Percentiles rank a stretch among this genome's conserved stretches.
phyloP scores from a whole-genome alignment of 2,329 filamentous ascomycete species.

The Rhynchosporium secalis region DNA sequence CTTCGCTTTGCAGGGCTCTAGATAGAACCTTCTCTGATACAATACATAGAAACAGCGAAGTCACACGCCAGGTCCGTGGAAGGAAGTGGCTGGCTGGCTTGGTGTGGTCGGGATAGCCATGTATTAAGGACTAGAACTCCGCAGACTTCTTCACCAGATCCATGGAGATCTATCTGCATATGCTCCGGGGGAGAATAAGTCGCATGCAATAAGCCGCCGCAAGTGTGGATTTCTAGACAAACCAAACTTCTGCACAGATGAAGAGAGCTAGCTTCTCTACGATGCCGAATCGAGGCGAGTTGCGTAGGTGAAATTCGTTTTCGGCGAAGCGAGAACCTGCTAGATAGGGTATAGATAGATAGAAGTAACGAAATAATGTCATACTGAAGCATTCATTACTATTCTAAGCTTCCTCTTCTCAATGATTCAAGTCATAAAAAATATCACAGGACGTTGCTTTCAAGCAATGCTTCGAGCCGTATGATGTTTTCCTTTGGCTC shows the following conservation, averaged over 20 bases:
- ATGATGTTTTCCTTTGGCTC: no score
- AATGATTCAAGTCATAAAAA: no score
- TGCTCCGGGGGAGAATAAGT: neutral
- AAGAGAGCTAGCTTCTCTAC: no score
- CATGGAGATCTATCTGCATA: slow-evolving; percentile 6
- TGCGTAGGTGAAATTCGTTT: no score
- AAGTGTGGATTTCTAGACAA: neutral
- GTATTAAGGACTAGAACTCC: neutral
- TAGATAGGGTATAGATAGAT: no score
- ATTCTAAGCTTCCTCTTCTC: no score
- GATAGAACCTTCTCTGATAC: neutral
- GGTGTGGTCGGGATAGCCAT: slow-evolving; percentile 5
- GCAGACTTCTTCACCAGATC: neutral
- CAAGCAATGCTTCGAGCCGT: no score
- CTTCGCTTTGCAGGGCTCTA: neutral
- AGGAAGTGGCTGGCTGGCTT: neutral
- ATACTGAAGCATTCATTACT: no score
- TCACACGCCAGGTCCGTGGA: slow-evolving; percentile 7
- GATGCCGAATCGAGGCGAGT: neutral
- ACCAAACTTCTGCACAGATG: neutral
- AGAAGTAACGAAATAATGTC: no score
- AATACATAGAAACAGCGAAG: neutral
- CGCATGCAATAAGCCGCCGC: neutral
- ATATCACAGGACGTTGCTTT: no score
- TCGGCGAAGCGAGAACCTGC: no score